Conservation (phyloP, 208 protist genomes). For the Leishmania arabica region DNA sequence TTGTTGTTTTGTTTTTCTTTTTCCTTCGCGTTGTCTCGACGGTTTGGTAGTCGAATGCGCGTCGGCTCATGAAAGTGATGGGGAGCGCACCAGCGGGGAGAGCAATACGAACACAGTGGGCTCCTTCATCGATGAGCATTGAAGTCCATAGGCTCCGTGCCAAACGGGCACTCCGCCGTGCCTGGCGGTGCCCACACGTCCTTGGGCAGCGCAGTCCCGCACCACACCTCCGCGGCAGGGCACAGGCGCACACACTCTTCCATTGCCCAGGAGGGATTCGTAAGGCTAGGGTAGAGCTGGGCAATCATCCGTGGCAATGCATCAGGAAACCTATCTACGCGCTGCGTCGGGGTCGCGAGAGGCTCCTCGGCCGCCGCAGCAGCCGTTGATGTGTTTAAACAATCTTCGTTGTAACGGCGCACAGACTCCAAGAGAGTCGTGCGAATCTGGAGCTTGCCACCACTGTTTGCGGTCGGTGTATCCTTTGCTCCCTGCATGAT, state of each 20-base stretch:
- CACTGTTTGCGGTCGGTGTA: neutral
- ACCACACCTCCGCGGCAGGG: constrained; percentile 49
- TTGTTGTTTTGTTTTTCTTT: neutral
- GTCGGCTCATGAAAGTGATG: neutral
- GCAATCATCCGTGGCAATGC: constrained; percentile 18
- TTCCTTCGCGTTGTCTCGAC: neutral
- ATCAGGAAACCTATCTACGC: constrained; percentile 4
- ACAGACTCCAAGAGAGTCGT: constrained; percentile 17
- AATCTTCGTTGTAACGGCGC: constrained; percentile 5
- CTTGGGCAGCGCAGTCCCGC: constrained; percentile 47
- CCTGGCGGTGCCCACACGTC: constrained; percentile 73
- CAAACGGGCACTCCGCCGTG: constrained; percentile 68
- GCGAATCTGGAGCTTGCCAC: constrained; percentile 15
- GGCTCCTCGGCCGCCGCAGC: neutral
- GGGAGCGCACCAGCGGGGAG: neutral
- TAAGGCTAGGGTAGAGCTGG: constrained; percentile 8
- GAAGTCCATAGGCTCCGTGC: constrained; percentile 47
- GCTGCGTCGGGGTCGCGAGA: neutral
- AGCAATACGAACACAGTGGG: neutral
- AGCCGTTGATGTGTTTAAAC: neutral
- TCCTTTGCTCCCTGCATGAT: neutral
- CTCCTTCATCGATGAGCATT: constrained; percentile 16
- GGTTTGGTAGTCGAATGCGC: neutral
- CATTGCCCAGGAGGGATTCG: constrained; percentile 82
- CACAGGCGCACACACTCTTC: constrained; percentile 72